A percentile compares a stretch with the other conserved stretches of the same genome.
Conservation (phyloP, 2,329 filamentous ascomycete species). For the Colletotrichum cereale region DNA sequence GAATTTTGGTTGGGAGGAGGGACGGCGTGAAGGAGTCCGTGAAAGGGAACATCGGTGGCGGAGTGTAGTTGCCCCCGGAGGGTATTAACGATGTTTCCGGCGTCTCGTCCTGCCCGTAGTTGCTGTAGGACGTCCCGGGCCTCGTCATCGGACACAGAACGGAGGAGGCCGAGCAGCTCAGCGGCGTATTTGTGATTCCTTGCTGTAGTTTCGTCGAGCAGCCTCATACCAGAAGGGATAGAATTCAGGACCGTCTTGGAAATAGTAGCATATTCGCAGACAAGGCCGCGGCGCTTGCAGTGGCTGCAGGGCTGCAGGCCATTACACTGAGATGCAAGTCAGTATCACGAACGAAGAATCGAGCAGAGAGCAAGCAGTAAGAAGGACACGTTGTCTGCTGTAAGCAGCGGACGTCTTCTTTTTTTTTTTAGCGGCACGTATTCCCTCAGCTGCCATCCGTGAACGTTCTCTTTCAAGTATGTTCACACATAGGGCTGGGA, state of each 20-base stretch:
- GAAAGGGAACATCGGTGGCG: neutral
- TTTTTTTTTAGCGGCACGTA: neutral
- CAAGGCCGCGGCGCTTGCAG: slow-evolving; percentile 25
- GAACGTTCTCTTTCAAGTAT: neutral
- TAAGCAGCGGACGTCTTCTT: neutral
- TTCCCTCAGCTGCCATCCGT: neutral
- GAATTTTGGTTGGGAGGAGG: slow-evolving; percentile 22
- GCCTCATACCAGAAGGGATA: slow-evolving; percentile 18
- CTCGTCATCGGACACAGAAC: slow-evolving; percentile 16
- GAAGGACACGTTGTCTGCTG: neutral
- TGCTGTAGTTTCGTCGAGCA: slow-evolving; percentile 19
- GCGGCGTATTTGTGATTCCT: slow-evolving; percentile 11
- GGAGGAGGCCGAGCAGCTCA: slow-evolving; percentile 18
- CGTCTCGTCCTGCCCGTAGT: slow-evolving; percentile 11
- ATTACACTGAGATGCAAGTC: slow-evolving; percentile 15
- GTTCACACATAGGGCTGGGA: too few species aligned
- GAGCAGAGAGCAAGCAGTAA: neutral
- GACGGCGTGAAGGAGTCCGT: neutral
- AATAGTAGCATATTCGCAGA: slow-evolving; percentile 25
- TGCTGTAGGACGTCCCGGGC: slow-evolving; percentile 20
- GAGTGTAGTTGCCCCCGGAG: slow-evolving; percentile 15
- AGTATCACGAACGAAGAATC: neutral
- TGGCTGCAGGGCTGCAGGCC: slow-evolving; percentile 28
- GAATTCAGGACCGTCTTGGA: slow-evolving; percentile 33
- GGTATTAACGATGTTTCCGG: slow-evolving; percentile 10